phyloP scores from a whole-genome alignment of 306 rosid genomes.

The Mucuna pruriens region DNA sequence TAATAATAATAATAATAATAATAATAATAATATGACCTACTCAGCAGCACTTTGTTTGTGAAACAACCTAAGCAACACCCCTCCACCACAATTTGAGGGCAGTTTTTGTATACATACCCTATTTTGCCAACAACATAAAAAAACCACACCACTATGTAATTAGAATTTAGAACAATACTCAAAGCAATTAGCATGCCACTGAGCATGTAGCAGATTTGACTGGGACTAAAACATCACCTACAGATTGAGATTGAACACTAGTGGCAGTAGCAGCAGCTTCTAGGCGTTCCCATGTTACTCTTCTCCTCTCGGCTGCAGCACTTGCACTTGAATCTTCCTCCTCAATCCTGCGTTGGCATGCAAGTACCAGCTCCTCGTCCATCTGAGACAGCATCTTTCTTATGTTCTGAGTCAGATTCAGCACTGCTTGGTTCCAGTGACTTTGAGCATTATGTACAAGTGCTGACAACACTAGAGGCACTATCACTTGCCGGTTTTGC shows the following conservation, averaged over 20 bases:
- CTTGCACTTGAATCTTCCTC: slow-evolving; percentile 61
- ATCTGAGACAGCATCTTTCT: slow-evolving; percentile 78
- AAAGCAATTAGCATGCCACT: slow-evolving; percentile 64
- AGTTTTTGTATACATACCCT: slow-evolving; percentile 44
- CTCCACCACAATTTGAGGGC: slow-evolving; percentile 26
- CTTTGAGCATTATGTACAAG: slow-evolving; percentile 75
- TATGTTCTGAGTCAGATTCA: slow-evolving; percentile 83
- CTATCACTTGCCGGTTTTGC: slow-evolving; percentile 80
- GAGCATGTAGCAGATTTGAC: slow-evolving; percentile 75
- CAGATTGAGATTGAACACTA: slow-evolving; percentile 40
- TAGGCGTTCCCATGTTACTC: slow-evolving; percentile 81
- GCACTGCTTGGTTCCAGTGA: slow-evolving; percentile 98
- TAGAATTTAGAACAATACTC: slow-evolving; percentile 36
- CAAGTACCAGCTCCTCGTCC: slow-evolving; percentile 81
- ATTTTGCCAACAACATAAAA: slow-evolving; percentile 1
- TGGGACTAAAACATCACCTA: slow-evolving; percentile 58
- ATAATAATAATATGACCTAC: slow-evolving; percentile 27
- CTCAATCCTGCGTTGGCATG: slow-evolving; percentile 78
- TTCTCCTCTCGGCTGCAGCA: slow-evolving; percentile 79
- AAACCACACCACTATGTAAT: slow-evolving; percentile 37
- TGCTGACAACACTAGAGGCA: slow-evolving; percentile 90
- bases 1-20: too few species aligned
- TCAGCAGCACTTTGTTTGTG: not conserved
- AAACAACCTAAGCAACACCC: not conserved
- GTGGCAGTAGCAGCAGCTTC: slow-evolving; percentile 54